Percentiles rank a stretch among this genome's conserved stretches.
phyloP scores from a whole-genome alignment of 2,329 filamentous ascomycete genomes.

The Epichloe brachyelytri region DNA sequence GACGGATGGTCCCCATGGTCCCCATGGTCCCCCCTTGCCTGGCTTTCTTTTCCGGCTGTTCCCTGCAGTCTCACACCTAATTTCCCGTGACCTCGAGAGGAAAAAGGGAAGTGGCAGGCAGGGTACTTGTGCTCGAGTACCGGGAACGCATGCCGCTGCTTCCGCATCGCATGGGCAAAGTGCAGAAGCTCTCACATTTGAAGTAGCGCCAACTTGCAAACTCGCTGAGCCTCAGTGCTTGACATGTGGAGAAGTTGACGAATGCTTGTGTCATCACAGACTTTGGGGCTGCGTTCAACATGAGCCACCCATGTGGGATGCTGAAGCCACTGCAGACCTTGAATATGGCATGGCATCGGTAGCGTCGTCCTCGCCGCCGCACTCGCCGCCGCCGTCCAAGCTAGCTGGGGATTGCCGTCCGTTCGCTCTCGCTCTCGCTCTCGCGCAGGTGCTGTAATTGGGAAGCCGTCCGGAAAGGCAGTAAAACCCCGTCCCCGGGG shows the following conservation, averaged over 20 bases:
- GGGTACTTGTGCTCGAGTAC: neutral
- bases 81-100: neutral
- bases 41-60: neutral
- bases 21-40: neutral
- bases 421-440: neutral
- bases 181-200: neutral
- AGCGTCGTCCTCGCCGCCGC: neutral
- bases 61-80: neutral
- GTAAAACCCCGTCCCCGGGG: neutral
- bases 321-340: neutral
- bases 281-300: neutral
- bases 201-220: neutral
- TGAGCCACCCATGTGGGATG: too few relatives aligned
- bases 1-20: neutral
- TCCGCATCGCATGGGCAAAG: neutral
- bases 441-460: neutral
- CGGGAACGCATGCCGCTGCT: constrained; percentile 2
- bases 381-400: neutral
- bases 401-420: neutral
- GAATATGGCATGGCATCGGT: neutral
- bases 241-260: neutral
- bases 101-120: neutral
- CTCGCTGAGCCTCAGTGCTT: neutral
- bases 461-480: neutral
- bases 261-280: neutral